Conservation (phyloP, 208 protist genomes). For the Trypanosoma rangeli region DNA sequence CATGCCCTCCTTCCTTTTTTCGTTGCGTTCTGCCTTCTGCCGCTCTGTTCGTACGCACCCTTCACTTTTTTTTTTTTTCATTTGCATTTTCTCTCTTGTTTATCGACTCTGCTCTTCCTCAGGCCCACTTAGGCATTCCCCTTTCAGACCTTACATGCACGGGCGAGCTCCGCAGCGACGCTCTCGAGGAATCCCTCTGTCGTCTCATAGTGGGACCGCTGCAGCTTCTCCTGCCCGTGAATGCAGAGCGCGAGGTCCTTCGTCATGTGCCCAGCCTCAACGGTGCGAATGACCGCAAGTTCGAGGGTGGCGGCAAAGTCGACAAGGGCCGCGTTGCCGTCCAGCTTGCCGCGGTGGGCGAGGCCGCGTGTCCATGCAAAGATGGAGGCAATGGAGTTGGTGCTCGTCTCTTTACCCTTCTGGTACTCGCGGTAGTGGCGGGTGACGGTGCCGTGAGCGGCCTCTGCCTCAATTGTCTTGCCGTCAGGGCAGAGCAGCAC, state of each 20-base stretch:
- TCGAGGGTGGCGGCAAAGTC: slow-evolving; percentile 91
- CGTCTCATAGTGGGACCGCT: slow-evolving; percentile 85
- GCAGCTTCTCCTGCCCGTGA: slow-evolving; percentile 74
- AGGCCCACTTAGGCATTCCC: not conserved
- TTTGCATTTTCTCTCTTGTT: not conserved
- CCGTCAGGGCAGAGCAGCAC: slow-evolving; percentile 97
- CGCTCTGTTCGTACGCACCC: no score
- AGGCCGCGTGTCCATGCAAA: slow-evolving; percentile 98
- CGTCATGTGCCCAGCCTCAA: slow-evolving; percentile 96
- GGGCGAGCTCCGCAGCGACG: slow-evolving; percentile 52
- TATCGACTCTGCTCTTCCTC: not conserved
- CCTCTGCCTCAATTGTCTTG: slow-evolving; percentile 97
- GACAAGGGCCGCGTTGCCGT: slow-evolving; percentile 91
- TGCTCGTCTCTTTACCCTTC: slow-evolving; percentile 95
- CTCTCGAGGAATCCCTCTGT: slow-evolving; percentile 90
- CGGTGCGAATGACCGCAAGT: slow-evolving; percentile 85
- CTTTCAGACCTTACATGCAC: not conserved
- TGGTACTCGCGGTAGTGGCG: slow-evolving; percentile 97
- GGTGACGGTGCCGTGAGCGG: slow-evolving; percentile 98
- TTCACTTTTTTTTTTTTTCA: not conserved
- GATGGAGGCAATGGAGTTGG: slow-evolving; percentile 98
- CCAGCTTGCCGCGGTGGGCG: slow-evolving; percentile 94
- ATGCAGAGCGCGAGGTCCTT: slow-evolving; percentile 98
- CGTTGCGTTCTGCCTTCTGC: no score
- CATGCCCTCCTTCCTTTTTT: no score